Conservation (phyloP, 1,139 yeast species). For the Hansenula sp. region DNA sequence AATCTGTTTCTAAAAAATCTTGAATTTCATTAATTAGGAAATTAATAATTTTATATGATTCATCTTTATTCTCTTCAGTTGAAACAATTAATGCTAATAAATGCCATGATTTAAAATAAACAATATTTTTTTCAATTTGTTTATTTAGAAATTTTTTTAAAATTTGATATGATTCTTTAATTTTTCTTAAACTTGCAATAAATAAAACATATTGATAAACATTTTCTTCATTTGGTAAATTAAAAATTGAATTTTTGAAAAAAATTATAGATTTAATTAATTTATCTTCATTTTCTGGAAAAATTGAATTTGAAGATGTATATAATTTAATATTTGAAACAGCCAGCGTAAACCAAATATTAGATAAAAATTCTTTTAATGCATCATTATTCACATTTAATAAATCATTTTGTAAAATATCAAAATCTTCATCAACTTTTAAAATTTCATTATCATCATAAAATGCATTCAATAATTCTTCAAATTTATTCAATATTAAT, state of each 20-base stretch:
- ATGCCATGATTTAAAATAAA: constrained; percentile 45
- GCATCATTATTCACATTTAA: constrained; percentile 1
- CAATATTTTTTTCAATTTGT: constrained; percentile 30
- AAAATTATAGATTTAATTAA: constrained; percentile 5
- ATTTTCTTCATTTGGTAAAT: constrained; percentile 2
- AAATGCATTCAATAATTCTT: constrained; percentile 10
- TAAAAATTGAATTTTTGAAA: constrained; percentile 13
- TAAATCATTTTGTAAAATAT: background rate
- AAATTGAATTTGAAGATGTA: constrained; percentile 7
- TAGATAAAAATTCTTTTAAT: constrained; percentile 4
- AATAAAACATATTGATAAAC: constrained; percentile 31
- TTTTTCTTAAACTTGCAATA: constrained; percentile 28
- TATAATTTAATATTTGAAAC: constrained; percentile 8
- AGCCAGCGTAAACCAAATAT: constrained; percentile 13
- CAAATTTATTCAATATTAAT: constrained; percentile 11
- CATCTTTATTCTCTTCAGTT: constrained; percentile 43
- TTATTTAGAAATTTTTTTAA: constrained; percentile 23
- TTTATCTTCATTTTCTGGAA: constrained; percentile 3
- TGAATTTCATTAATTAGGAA: constrained; percentile 33
- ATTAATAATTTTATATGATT: constrained; percentile 38
- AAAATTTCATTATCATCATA: constrained; percentile 6
- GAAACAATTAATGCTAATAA: constrained; percentile 47
- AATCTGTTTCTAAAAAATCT: constrained; percentile 13
- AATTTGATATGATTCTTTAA: constrained; percentile 31
- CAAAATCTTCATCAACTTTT: constrained; percentile 1